Base-by-base conservation (phyloP, 495 filamentous ascomycete genomes). In the Daldinia decipiens region DNA sequence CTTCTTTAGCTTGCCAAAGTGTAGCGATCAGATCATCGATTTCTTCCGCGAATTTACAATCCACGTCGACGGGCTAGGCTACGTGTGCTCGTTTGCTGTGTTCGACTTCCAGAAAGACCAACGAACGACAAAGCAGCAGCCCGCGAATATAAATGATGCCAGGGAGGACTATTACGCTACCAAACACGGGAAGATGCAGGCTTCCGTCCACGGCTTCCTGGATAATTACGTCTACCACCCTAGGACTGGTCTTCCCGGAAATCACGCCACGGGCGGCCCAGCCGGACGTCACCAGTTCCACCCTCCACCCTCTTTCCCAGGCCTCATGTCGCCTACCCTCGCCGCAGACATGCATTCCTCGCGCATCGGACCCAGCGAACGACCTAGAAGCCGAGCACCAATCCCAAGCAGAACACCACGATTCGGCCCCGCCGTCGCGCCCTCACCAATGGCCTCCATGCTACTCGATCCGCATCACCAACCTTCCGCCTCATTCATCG, bases 41-140 rank as follows among this genome's bases (percentile, higher is more conserved):
- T 99, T 99, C 80, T 98, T 99, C 81, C 88, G 95, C 15, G 95
- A 99, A 76, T 98, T 97, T 74, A 97, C 95, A 1, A 88, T 99
- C 19, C 95, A 98, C 73, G 93, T 99, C 11, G 96, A 99, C 80
- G 95, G 95, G 0, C 85, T 99, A 62, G 95, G 95, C 38, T 93
- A 97, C 75, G 92, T 98, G 19, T 99, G 95, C 78, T 96, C 93
- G 13, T 98, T 97, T 80, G 95, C 94, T 19, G 93, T 97, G n/a
- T 99, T 99, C 71, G 92, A 97, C 70, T 99, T 98, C 83, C 92
- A 97, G 78, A 94, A 91, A 73, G 92, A 89, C 27, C 82, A 86
- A 17, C 89, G 90, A 62, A 88, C 83, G 58, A 82, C 81, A 26
- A 79, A 82, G 27, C 79, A 71, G 55, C 76, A 74, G 47, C 75